Conservation (phyloP, 2,329 filamentous ascomycete species). For the Alternaria metachromatica region DNA sequence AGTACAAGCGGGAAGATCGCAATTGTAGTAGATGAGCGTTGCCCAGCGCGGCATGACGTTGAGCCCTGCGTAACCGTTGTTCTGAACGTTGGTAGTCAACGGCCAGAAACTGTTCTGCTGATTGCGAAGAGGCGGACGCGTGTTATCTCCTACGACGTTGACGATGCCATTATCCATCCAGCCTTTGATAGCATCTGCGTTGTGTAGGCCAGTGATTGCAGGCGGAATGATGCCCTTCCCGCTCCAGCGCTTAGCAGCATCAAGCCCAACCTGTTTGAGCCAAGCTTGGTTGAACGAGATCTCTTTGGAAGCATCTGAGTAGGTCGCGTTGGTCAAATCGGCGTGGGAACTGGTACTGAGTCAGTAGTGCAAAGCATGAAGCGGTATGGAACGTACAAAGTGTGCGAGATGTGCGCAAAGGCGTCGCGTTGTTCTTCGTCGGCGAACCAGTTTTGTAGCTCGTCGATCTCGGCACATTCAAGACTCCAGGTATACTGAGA, state of each 20-base stretch:
- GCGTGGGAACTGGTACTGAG: constrained; percentile 55
- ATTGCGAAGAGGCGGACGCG: constrained; percentile 62
- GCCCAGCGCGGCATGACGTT: constrained; percentile 67
- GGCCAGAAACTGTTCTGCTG: constrained; percentile 62
- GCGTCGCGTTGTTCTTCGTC: constrained; percentile 58
- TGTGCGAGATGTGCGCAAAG: constrained; percentile 68
- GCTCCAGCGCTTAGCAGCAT: constrained; percentile 57
- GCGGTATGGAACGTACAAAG: constrained; percentile 52
- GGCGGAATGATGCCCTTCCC: constrained; percentile 65
- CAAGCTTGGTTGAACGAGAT: constrained; percentile 67
- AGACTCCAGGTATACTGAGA: constrained; percentile 58
- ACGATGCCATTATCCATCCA: constrained; percentile 67
- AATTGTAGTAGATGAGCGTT: constrained; percentile 70
- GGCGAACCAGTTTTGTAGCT: constrained; percentile 62
- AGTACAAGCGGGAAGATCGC: constrained; percentile 64
- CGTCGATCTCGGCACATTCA: constrained; percentile 59
- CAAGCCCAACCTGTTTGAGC: constrained; percentile 61
- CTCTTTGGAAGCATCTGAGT: constrained; percentile 62
- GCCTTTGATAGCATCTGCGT: constrained; percentile 66
- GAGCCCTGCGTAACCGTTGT: constrained; percentile 63
- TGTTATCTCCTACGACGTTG: constrained; percentile 70
- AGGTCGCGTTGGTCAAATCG: constrained; percentile 66
- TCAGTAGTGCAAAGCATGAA: constrained; percentile 4
- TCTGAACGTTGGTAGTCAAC: constrained; percentile 58
- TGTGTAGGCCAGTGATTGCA: constrained; percentile 69